Percentiles rank a stretch among this genome's conserved stretches.
Conservation (phyloP, 768 basidiomycete species). For the Xanthoconium purpureum region DNA sequence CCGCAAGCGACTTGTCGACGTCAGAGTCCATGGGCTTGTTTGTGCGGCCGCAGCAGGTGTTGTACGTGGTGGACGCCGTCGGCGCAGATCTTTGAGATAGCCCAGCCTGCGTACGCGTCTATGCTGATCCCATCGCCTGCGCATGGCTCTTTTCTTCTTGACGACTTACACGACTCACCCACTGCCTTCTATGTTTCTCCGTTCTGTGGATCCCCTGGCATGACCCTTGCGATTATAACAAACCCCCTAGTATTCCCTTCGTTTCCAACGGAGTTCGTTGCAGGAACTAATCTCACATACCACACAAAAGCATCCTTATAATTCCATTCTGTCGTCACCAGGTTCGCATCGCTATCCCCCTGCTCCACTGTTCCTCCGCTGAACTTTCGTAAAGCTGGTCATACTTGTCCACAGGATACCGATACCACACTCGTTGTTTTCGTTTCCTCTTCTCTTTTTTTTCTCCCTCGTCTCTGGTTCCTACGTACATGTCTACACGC, state of each 20-base stretch:
- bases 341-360: background rate
- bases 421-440: slow-evolving; percentile 22
- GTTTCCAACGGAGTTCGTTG: slow-evolving; percentile 10
- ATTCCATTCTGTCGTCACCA: background rate
- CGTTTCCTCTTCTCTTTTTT: too few species aligned
- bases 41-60: slow-evolving; percentile 80
- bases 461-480: background rate
- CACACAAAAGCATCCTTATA: slow-evolving; percentile 20
- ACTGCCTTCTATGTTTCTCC: background rate
- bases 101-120: background rate
- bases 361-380: background rate
- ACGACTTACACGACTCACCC: slow-evolving; percentile 9
- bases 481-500: too few species aligned
- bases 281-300: slow-evolving; percentile 25
- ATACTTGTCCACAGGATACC: slow-evolving; percentile 13
- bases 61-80: slow-evolving; percentile 84
- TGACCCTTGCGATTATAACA: slow-evolving; percentile 11
- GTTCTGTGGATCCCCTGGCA: slow-evolving; percentile 10
- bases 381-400: background rate
- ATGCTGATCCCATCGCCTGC: background rate
- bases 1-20: slow-evolving; percentile 52
- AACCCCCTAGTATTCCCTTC: slow-evolving; percentile 7
- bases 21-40: slow-evolving; percentile 73
- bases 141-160: background rate
- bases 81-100: slow-evolving; percentile 53